Base-by-base conservation (phyloP, 148 eudicot genomes). In the Chenopodium berlandieri region DNA sequence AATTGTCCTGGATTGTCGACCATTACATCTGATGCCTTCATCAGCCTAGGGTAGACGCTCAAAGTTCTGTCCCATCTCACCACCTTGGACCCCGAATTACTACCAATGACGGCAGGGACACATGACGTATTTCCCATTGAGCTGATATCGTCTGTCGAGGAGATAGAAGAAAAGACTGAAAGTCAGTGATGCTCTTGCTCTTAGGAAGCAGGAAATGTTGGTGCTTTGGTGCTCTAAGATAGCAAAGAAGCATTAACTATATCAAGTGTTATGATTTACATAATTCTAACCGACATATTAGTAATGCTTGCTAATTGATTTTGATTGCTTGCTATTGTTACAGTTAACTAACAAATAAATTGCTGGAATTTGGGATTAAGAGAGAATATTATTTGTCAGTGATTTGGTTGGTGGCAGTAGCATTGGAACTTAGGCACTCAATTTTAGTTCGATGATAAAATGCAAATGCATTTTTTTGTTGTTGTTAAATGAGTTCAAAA, bases 91-190 rank as follows among this genome's bases (percentile, higher is more conserved):
- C 22, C 84, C 6, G 78, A 74, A 23, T 69, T 82, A 67, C 79
- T 84, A 44, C 80, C 81, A 71, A 73, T 83, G 47, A 87, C 86
- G 31, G 85, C 83, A 19, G 92, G 91, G 13, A 88, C 88, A 79
- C 92, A 89, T 70, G 92, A 84, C 73, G 91, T 86, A 78, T 89
- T 90, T 8, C 94, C 94, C 92, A 91, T 91, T 2, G 25, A 13
- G 23, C 31, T 67, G 54, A 1, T 8, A 23, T 13, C 44, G 32
- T 31, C 32, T 31, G 32, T 31, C 2, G 32, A 31, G 32, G 32
- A 31, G 16, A 66, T 1, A 30, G 3, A 11, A 66, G 37, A 27
- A 23, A 66, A 17, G 2, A 56, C 3, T 8, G 44, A 6, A 34
- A 60, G 34, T 34, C 11, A 47, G 16, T 11, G 60, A n/a, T 47